Percentiles rank a stretch among this genome's conserved stretches.
These are phyloP conservation scores for Aspergillus texensis DNA, from an alignment of 2,329 filamentous ascomycete species.

Conservation along the genomic window DNA sequence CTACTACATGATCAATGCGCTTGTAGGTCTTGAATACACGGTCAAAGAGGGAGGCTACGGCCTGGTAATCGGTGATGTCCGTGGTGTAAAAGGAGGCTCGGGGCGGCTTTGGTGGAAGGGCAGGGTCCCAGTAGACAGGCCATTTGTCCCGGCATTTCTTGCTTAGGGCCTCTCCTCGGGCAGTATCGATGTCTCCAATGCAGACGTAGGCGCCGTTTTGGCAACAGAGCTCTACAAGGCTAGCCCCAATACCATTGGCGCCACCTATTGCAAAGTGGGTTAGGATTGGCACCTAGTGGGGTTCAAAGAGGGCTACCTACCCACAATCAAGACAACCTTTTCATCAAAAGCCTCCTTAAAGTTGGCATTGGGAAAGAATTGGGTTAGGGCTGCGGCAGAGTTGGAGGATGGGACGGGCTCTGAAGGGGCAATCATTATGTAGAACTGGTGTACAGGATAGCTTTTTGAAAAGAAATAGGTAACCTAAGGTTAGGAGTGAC, in stretches of 20 bases:
- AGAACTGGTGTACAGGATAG: neutral
- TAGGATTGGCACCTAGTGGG: neutral
- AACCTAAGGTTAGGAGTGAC: neutral
- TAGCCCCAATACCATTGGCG: constrained; percentile 50
- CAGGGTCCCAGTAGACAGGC: constrained; percentile 19
- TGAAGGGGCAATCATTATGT: constrained; percentile 23
- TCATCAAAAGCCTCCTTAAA: constrained; percentile 20
- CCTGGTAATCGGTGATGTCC: constrained; percentile 52
- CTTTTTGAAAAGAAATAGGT: neutral
- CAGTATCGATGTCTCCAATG: constrained; percentile 47
- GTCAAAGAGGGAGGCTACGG: constrained; percentile 52
- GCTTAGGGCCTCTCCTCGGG: constrained; percentile 35
- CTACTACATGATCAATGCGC: constrained; percentile 53
- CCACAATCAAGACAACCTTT: constrained; percentile 24
- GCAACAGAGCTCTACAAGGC: constrained; percentile 44
- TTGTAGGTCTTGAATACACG: constrained; percentile 49
- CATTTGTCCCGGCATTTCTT: constrained; percentile 19
- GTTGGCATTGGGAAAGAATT: constrained; percentile 16
- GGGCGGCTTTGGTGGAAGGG: constrained; percentile 22
- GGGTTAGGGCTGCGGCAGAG: constrained; percentile 14
- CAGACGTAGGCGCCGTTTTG: constrained; percentile 45
- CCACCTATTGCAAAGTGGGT: constrained; percentile 33
- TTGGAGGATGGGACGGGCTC: constrained; percentile 17
- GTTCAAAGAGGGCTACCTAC: constrained; percentile 9
- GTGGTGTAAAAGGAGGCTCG: constrained; percentile 43